These are phyloP conservation scores for Orbilia javanica DNA, from an alignment of 2,329 filamentous ascomycete species.

Conservation along the genomic window DNA sequence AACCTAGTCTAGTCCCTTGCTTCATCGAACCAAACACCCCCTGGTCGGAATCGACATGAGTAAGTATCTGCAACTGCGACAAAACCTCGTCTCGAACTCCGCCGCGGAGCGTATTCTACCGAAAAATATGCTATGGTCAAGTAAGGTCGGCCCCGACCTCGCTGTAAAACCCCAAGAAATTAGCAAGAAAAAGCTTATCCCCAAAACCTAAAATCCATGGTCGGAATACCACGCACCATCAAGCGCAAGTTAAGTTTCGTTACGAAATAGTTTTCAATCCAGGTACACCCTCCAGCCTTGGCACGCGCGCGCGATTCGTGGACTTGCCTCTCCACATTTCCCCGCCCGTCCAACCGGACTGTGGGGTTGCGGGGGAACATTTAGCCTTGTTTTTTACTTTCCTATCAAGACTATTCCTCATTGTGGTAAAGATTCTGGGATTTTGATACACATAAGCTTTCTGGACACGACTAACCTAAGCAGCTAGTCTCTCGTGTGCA, in stretches of 20 bases:
- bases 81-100: constrained; percentile 39
- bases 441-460: constrained; percentile 12
- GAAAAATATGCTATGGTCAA: constrained; percentile 10
- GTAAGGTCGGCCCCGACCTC: background rate
- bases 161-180: constrained; percentile 5
- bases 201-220: background rate
- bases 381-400: constrained; percentile 15
- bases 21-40: background rate
- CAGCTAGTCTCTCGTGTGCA: background rate
- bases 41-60: too few relatives aligned
- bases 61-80: background rate
- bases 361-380: constrained; percentile 51
- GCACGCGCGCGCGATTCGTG: constrained; percentile 48
- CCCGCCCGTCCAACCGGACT: constrained; percentile 39
- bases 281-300: constrained; percentile 31
- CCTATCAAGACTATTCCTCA: constrained; percentile 19
- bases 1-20: background rate
- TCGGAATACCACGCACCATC: too few relatives aligned
- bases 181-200: constrained; percentile 17
- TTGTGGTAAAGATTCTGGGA: constrained; percentile 8
- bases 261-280: constrained; percentile 7
- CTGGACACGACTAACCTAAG: background rate
- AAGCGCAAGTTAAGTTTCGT: too few relatives aligned
- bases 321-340: constrained; percentile 49
- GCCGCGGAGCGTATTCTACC: constrained; percentile 31